Base-by-base conservation (phyloP, 352 stramenopile genomes). In the Globisporangium takayamanum region DNA sequence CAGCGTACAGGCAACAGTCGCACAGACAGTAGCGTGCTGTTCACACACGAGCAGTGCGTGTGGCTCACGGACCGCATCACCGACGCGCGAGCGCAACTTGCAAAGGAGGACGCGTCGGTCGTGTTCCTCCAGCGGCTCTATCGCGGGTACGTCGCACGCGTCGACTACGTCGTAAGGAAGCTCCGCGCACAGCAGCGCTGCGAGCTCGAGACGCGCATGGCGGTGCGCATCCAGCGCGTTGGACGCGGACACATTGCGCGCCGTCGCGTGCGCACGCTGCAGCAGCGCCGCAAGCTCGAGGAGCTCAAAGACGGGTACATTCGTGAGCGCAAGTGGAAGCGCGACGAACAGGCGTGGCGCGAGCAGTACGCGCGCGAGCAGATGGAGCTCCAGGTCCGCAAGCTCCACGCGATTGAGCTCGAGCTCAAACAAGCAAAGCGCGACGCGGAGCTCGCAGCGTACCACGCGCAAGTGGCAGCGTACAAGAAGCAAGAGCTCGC, bases 221-320 rank as follows among this genome's bases (percentile, higher is more conserved):
- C 60, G 15, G 20, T 64, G 0, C 49, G 64, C 16, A 63, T 89
- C 45, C 75, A 87, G 54, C 66, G 67, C 33, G 37, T 60, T n/a
- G 63, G 50, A 6, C 54, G 73, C 42, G 64, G 72, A 7, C 84
- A 70, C 51, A 51, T 86, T 4, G 72, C 69, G 10, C 70, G 68
- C 7, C 65, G 67, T 0, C 68, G 63, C 0, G 70, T 81, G 12
- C 53, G 54, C 16, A 63, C 49, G 5, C 30, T 78, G 20, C 60
- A 68, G 0, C 66, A 74, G 20, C 67, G 74, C 26, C 66, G 66
- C 16, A 68, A 66, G 18, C 52, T 73, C 1, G 74, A 76, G 11
- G 74, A 79, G 42, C 59, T 87, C 2, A 88, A 88, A 54, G 65
- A 64, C 3, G 67, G 63, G 11, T 88, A 92, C 44, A 66, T 92